A percentile compares a stretch with the other conserved stretches of the same genome.
These are phyloP conservation scores for Sesbania bispinosa DNA, from an alignment of 306 rosid species.

Conservation along the genomic window DNA sequence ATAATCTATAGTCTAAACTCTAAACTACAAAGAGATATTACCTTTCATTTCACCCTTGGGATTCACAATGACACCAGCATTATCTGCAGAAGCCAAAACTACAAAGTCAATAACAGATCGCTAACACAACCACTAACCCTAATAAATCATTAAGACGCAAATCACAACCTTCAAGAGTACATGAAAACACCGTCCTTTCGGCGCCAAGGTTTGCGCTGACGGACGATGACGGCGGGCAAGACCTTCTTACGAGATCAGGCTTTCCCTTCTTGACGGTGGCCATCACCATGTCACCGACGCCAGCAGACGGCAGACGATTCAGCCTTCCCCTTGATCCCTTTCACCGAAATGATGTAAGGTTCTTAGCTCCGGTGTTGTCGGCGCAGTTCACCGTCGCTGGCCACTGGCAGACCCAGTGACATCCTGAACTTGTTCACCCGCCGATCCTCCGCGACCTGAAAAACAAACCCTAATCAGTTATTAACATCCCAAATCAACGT, in stretches of 20 bases:
- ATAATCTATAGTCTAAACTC: background rate
- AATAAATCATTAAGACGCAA: too few relatives aligned
- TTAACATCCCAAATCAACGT: background rate
- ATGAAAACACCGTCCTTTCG: conserved; percentile 93
- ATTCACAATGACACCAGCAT: conserved; percentile 87
- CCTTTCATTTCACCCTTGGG: conserved; percentile 96
- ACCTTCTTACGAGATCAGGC: conserved; percentile 95
- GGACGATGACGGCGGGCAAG: conserved; percentile 78
- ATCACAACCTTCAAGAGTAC: conserved; percentile 96
- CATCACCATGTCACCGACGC: conserved; percentile 96
- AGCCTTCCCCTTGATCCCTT: conserved; percentile 88
- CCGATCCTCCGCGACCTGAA: conserved; percentile 81
- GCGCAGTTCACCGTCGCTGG: conserved; percentile 96
- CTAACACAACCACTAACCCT: too few relatives aligned
- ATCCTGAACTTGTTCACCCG: conserved; percentile 88
- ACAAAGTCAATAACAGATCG: background rate
- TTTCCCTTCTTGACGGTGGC: conserved; percentile 94
- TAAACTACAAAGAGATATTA: background rate
- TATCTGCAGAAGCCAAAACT: conserved; percentile 39
- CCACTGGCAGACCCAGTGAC: conserved; percentile 95
- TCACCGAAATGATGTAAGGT: conserved; percentile 88
- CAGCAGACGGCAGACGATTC: conserved; percentile 82
- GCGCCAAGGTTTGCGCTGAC: conserved; percentile 93
- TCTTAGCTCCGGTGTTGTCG: conserved; percentile 92
- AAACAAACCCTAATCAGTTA: background rate